Conservation (phyloP, 2,329 filamentous ascomycete species). For the Fusarium dlaminii region DNA sequence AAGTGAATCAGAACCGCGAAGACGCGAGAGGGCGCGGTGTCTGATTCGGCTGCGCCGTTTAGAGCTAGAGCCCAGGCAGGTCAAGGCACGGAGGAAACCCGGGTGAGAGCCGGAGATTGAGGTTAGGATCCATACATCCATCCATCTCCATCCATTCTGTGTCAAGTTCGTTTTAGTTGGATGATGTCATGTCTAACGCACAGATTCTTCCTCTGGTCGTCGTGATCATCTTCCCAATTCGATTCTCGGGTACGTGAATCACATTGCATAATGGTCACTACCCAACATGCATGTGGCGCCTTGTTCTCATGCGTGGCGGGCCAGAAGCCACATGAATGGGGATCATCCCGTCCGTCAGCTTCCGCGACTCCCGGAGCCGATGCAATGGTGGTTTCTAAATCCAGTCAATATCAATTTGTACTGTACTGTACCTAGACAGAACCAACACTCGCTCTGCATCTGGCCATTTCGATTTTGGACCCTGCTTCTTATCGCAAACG, state of each 20-base stretch:
- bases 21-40: constrained; percentile 13
- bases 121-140: not conserved
- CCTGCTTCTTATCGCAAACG: not conserved
- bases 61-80: not conserved
- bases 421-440: not conserved
- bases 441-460: not conserved
- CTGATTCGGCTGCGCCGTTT: not conserved
- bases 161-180: not conserved
- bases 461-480: not conserved
- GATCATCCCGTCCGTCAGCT: constrained; percentile 9
- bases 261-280: not conserved
- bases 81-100: constrained; percentile 25
- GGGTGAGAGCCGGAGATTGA: constrained; percentile 28
- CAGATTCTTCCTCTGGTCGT: not conserved
- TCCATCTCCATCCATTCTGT: not conserved
- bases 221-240: not conserved
- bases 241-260: not conserved
- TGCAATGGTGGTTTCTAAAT: constrained; percentile 14
- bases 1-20: constrained; percentile 9
- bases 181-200: constrained; percentile 23
- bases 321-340: constrained; percentile 3
- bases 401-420: not conserved
- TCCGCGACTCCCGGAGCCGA: constrained; percentile 31
- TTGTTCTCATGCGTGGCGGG: constrained; percentile 4
- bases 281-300: constrained; percentile 11